Evolutionary conservation across 371 early-diverging fungal species (phyloP), one percentile per base, ranked within the genome.

Genomic region (Haplosporangium sp.): DNA sequence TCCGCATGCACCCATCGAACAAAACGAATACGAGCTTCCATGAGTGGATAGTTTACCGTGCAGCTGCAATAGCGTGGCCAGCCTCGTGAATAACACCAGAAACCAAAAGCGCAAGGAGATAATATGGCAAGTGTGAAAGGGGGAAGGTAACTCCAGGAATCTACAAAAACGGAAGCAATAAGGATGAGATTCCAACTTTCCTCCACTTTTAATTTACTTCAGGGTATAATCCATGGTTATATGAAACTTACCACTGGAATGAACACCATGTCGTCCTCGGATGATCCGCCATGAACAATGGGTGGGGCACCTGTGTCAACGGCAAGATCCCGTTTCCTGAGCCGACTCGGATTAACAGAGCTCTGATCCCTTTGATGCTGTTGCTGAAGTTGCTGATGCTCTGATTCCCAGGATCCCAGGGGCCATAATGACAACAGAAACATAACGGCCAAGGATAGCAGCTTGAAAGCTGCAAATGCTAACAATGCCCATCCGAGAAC

Each of bases 71-170:
- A 1, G 94, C 95, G 74, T 95, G 95, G 5, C 95, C 95, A 18
- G 90, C 83, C 80, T 95, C 95, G 71, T 95, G 95, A 18, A 92
- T 69, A 0, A 91, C 65, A 12, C 93, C 94, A 46, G 91, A 89
- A 0, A 91, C 43, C 0, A 89, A 74, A 9, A 95, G 74, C 0
- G 94, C 89, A 6, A 87, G 48, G 23, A 94, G 59, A 68, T 93
- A 93, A 73, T 92, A 91, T 29, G 89, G 89, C 18, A 92, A 70
- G 59, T 92, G 91, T 6, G 89, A 91, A 43, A 92, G 66, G 0
- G 94, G 95, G 37, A 95, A 72, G 13, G 94, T 95, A 18, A 95
- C 83, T 1, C 95, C 95, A 8, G 95, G 95, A 57, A 95, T 92
- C 94, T 88, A 73, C 13, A 14, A 11, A 56, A 4, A 46, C 20